Base-by-base conservation (phyloP, 2,329 filamentous ascomycete genomes). In the Juglanconis sp. region DNA sequence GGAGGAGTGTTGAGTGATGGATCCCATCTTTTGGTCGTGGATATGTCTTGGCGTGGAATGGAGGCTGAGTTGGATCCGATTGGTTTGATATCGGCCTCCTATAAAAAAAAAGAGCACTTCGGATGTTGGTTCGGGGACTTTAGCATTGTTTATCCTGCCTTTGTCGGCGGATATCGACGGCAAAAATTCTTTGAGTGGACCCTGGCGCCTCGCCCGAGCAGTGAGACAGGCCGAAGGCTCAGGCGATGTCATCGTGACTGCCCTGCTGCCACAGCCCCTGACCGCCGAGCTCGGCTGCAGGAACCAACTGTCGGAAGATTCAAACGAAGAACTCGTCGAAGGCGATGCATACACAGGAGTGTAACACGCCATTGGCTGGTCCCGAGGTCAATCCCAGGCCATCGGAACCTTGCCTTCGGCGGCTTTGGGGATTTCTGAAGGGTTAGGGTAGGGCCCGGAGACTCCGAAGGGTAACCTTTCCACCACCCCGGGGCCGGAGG, bases 151-250 rank as follows among this genome's bases (percentile, higher is more conserved):
- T 49, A 13, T 49, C 35, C 11, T 49, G 11, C 15, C 51, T 40
- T 36, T 49, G 35, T 24, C 17, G 11, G 44, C 56, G 56, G 56
- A 59, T 59, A 59, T 48, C 50, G 48, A 35, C 56, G 56, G 56
- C 50, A 49, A 48, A 53, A 15, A 48, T 32, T 49, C 35, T 59
- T 35, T 38, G 48, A 34, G 55, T 34, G 48, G 36, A 24, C 38
- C 55, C 47, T 31, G 38, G 17, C 48, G 48, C 17, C 24, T 31
- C 31, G 48, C 48, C 38, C 17, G 36, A 24, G 31, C 30, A 7
- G 38, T 38, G 11, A 17, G 17, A 44, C 42, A 46, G 44, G 44
- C 5, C 24, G n/a, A 30, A 17, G 44, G 9, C 44, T 53, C 52
- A 46, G 13, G 55, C 36, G 30, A 36, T 51, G 38, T 46, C 35